A percentile compares a stretch with the other conserved stretches of the same genome.
These are phyloP conservation scores for Candida khao-thaluensis DNA, from an alignment of 805 yeast species.

Conservation along the genomic window DNA sequence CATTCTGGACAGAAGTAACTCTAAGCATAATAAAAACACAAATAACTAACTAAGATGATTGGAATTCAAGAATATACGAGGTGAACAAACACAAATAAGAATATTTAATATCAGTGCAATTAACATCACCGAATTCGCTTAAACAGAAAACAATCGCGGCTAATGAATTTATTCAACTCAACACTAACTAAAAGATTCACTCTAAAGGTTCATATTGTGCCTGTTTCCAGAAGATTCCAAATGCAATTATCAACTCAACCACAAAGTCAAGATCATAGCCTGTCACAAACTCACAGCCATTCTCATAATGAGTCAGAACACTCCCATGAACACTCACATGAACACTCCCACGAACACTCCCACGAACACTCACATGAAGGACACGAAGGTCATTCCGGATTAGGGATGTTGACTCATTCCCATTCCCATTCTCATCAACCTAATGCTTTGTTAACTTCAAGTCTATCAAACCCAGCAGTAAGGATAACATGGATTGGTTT, in stretches of 20 bases:
- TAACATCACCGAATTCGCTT: slow-evolving; percentile 8
- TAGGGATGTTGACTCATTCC: slow-evolving; percentile 18
- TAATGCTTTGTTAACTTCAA: slow-evolving; percentile 39
- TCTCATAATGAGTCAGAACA: slow-evolving; percentile 2
- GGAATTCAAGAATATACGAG: too few species aligned
- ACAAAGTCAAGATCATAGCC: slow-evolving; percentile 2
- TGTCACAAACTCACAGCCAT: slow-evolving; percentile 6
- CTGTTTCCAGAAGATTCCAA: not conserved
- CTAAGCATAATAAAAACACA: too few species aligned
- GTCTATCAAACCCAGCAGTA: slow-evolving; percentile 72
- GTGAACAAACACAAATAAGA: too few species aligned
- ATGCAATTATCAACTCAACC: slow-evolving; percentile 1
- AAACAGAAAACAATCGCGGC: too few species aligned
- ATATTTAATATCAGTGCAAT: too few species aligned
- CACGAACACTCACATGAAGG: slow-evolving; percentile 14
- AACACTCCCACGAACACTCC: slow-evolving; percentile 9
- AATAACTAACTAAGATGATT: too few species aligned
- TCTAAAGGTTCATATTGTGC: not conserved
- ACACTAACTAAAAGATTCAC: not conserved
- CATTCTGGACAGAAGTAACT: too few species aligned
- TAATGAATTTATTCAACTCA: slow-evolving; percentile 5
- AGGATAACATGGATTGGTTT: slow-evolving; percentile 92
- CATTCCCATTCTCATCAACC: slow-evolving; percentile 47
- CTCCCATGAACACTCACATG: slow-evolving; percentile 1
- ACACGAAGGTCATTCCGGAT: not conserved